phyloP scores from a whole-genome alignment of 2,329 filamentous ascomycete species.

The Penicillium sp. region DNA sequence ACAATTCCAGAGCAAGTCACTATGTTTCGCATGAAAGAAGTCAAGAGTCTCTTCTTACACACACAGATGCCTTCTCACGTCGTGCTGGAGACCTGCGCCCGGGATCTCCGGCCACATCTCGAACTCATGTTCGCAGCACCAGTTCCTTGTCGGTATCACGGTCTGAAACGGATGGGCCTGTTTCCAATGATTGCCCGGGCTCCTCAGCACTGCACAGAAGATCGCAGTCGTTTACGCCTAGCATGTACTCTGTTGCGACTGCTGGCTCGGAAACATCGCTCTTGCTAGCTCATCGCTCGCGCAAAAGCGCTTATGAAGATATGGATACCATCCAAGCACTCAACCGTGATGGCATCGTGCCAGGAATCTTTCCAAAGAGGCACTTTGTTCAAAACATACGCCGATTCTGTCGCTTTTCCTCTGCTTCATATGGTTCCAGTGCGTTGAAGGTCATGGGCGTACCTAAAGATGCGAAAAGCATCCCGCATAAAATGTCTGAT shows the following conservation, averaged over 20 bases:
- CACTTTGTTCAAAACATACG: constrained; percentile 49
- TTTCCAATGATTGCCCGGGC: constrained; percentile 30
- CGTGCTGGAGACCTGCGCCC: constrained; percentile 37
- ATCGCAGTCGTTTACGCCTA: constrained; percentile 44
- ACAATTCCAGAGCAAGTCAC: constrained; percentile 27
- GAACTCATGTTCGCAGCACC: constrained; percentile 44
- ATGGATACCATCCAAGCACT: constrained; percentile 45
- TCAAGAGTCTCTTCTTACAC: constrained; percentile 41
- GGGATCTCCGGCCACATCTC: constrained; percentile 39
- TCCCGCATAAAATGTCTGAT: constrained; percentile 32
- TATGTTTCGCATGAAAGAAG: constrained; percentile 41
- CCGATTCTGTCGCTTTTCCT: constrained; percentile 49
- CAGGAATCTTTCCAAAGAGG: constrained; percentile 47
- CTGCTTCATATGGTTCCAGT: constrained; percentile 49
- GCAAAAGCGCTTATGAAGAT: constrained; percentile 49
- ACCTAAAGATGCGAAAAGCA: constrained; percentile 30
- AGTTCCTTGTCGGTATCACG: constrained; percentile 45
- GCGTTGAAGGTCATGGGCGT: constrained; percentile 51
- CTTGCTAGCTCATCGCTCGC: constrained; percentile 42
- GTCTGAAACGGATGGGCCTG: constrained; percentile 41
- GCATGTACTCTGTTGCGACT: constrained; percentile 48
- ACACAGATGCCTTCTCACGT: constrained; percentile 45
- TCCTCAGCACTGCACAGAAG: constrained; percentile 34
- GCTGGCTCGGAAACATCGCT: constrained; percentile 48
- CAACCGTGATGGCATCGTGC: constrained; percentile 45